Evolutionary conservation across 73 alveolate genomes (phyloP).

Genomic region (Symbiodinium natans): DNA sequence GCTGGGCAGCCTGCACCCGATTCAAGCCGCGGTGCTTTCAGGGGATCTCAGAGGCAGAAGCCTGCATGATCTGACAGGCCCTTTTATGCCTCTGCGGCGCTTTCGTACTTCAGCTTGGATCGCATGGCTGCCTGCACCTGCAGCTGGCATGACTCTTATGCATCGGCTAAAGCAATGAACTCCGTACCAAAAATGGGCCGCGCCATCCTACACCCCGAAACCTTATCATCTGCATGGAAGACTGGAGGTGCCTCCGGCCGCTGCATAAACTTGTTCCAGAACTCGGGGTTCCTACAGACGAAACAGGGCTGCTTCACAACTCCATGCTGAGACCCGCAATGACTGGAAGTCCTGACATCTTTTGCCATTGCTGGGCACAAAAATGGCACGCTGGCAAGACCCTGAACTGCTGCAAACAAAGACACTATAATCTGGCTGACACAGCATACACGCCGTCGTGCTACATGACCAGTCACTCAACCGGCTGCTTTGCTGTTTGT

Average conservation of each 20-base stretch:
- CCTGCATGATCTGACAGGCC: neutral
- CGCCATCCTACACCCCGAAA: neutral
- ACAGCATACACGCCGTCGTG: too few species aligned
- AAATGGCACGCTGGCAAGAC: too few species aligned
- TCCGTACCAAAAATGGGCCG: neutral
- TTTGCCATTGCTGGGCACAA: constrained; percentile 21
- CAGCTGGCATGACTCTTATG: neutral
- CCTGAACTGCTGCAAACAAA: too few species aligned
- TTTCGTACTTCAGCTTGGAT: constrained; percentile 75
- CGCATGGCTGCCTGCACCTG: constrained; percentile 92
- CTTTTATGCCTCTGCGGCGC: constrained; percentile 50
- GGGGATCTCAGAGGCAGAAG: neutral
- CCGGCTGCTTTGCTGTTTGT: too few species aligned
- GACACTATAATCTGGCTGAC: too few species aligned
- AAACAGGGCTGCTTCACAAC: neutral
- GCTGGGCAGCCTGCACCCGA: constrained; percentile 86
- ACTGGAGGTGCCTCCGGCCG: constrained; percentile 61
- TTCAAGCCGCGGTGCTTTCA: neutral
- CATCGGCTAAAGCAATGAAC: neutral
- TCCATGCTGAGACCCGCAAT: neutral
- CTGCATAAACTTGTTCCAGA: constrained; percentile 89
- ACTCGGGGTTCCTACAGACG: constrained; percentile 53
- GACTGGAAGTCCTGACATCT: constrained; percentile 34
- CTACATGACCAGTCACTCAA: too few species aligned
- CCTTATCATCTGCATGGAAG: neutral